A percentile compares a stretch with the other conserved stretches of the same genome.
Conservation (phyloP, 495 filamentous ascomycete species). For the Parathielavia appendiculata region DNA sequence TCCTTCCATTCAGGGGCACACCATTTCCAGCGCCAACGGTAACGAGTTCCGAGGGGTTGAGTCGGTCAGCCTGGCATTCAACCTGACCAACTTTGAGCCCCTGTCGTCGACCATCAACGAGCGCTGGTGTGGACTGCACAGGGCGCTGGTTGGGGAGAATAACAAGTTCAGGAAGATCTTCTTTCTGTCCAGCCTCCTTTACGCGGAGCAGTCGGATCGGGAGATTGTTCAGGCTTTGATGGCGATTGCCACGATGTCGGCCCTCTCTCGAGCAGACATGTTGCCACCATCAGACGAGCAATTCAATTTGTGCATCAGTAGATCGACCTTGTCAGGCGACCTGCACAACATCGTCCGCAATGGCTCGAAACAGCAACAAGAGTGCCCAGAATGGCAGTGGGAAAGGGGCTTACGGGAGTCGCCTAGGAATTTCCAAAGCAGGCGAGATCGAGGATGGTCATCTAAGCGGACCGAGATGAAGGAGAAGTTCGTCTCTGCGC, state of each 20-base stretch:
- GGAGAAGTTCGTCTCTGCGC: background rate
- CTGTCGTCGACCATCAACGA: background rate
- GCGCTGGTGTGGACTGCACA: constrained; percentile 18
- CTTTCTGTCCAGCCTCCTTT: constrained; percentile 18
- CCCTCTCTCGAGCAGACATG: background rate
- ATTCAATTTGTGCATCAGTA: constrained; percentile 7
- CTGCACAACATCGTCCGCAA: background rate
- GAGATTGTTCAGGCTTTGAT: constrained; percentile 21
- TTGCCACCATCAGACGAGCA: constrained; percentile 1
- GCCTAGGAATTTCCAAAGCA: background rate
- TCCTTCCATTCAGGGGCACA: background rate
- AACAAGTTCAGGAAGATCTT: constrained; percentile 18
- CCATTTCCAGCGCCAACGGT: constrained; percentile 1
- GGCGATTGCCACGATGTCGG: constrained; percentile 9
- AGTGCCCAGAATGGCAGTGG: background rate
- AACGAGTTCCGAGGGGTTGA: constrained; percentile 1
- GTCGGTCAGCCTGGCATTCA: constrained; percentile 1
- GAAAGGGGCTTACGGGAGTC: background rate
- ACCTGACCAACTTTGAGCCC: background rate
- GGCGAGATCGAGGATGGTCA: background rate
- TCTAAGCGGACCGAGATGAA: background rate
- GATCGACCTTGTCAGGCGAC: background rate
- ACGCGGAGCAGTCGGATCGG: constrained; percentile 6
- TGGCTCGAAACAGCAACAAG: background rate
- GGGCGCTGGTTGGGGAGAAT: constrained; percentile 3